phyloP scores from a whole-genome alignment of 1,284 basidiomycete species.

The Apiotrichum brassicae region DNA sequence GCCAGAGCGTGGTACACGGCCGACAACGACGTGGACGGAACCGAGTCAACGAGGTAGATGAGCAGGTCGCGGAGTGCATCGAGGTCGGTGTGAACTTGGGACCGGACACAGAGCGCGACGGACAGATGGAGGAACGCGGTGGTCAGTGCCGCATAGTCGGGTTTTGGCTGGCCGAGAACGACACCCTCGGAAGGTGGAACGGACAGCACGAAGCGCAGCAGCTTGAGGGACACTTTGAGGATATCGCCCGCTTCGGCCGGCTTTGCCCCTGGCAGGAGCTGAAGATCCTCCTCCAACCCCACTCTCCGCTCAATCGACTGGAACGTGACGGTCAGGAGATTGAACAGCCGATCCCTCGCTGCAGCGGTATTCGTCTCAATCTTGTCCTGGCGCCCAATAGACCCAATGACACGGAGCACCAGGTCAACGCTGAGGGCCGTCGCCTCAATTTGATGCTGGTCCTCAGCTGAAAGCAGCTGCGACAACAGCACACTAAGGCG shows the following conservation, averaged over 20 bases:
- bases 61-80: constrained; percentile 28
- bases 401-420: constrained; percentile 34
- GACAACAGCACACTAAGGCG: constrained; percentile 29
- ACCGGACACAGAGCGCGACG: constrained; percentile 10
- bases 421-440: constrained; percentile 28
- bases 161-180: constrained; percentile 23
- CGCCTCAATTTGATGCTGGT: constrained; percentile 24
- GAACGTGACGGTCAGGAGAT: constrained; percentile 31
- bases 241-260: constrained; percentile 29
- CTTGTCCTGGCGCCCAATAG: constrained; percentile 15
- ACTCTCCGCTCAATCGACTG: constrained; percentile 36
- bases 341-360: constrained; percentile 35
- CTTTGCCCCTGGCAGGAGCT: constrained; percentile 21
- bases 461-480: constrained; percentile 33
- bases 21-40: constrained; percentile 5
- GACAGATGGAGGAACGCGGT: constrained; percentile 28
- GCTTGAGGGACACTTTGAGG: constrained; percentile 24
- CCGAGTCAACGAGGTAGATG: constrained; percentile 16
- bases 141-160: constrained; percentile 34
- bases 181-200: constrained; percentile 19
- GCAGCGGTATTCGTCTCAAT: constrained; percentile 8
- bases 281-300: constrained; percentile 20
- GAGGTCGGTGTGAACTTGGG: constrained; percentile 8
- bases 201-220: constrained; percentile 33
- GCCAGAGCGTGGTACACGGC: constrained; percentile 23